These are phyloP conservation scores for Dillenia suffruticosa DNA, from an alignment of 164 flowering plant genomes.

Conservation along the genomic window DNA sequence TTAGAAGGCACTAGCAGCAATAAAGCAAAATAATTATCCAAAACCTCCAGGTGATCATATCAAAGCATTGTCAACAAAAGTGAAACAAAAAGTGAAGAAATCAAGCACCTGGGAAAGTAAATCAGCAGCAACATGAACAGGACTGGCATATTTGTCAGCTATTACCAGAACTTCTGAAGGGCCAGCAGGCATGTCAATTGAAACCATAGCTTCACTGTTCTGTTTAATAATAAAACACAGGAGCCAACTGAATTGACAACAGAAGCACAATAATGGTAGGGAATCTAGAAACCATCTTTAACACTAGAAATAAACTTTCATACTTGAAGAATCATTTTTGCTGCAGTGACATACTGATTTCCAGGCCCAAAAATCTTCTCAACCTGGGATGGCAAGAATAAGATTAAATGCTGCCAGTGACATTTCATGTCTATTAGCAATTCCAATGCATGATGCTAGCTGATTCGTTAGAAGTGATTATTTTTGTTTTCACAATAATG, in stretches of 20 bases:
- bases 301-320: not conserved
- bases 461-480: no score
- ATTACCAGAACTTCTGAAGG: constrained; percentile 98
- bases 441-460: no score
- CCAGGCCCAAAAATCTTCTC: constrained; percentile 98
- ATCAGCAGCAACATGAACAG: constrained; percentile 90
- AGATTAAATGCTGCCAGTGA: no score
- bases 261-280: not conserved
- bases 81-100: no score
- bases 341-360: constrained; percentile 98
- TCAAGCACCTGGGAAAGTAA: constrained; percentile 81
- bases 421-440: no score
- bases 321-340: constrained; percentile 99
- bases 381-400: constrained; percentile 42
- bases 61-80: no score
- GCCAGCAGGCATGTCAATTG: constrained; percentile 99
- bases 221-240: constrained; percentile 20
- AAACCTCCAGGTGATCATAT: no score
- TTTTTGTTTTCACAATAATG: no score
- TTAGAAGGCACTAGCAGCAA: no score
- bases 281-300: not conserved
- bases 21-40: no score
- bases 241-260: not conserved
- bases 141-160: constrained; percentile 86
- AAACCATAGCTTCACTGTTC: constrained; percentile 99